A percentile compares a stretch with the other conserved stretches of the same genome.
Conservation (phyloP, 352 stramenopile species). For the Pythium rhizo-oryzae region DNA sequence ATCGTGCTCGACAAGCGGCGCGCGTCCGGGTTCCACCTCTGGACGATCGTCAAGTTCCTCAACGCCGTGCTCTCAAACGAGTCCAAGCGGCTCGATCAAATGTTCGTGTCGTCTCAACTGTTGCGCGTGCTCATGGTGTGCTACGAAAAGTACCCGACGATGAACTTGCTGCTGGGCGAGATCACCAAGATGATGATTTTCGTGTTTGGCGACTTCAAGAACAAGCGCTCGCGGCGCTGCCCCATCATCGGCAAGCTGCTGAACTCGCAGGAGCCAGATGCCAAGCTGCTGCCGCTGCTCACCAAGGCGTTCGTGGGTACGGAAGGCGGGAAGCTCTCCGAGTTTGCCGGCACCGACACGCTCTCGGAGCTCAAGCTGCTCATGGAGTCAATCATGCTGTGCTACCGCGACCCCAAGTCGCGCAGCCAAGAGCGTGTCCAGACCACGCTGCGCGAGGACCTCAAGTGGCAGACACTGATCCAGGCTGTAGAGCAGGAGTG, state of each 20-base stretch:
- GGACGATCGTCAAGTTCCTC: slow-evolving; percentile 75
- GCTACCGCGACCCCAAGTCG: slow-evolving; percentile 74
- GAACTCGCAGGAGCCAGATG: slow-evolving; percentile 52
- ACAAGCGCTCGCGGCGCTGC: slow-evolving; percentile 80
- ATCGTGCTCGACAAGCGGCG: slow-evolving; percentile 62
- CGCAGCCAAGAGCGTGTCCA: slow-evolving; percentile 75
- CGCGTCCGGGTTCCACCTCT: slow-evolving; percentile 74
- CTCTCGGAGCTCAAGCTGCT: slow-evolving; percentile 83
- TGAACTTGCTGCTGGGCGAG: slow-evolving; percentile 74
- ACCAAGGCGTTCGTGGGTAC: slow-evolving; percentile 60
- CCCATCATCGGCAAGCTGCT: slow-evolving; percentile 78
- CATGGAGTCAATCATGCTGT: slow-evolving; percentile 78
- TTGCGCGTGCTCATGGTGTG: slow-evolving; percentile 71
- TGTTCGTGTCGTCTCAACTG: slow-evolving; percentile 79
- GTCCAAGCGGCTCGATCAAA: slow-evolving; percentile 80
- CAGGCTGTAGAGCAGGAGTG: slow-evolving; percentile 52
- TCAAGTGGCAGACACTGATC: slow-evolving; percentile 61
- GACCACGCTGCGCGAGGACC: slow-evolving; percentile 46
- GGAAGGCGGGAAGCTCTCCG: slow-evolving; percentile 37
- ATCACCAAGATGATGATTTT: slow-evolving; percentile 89
- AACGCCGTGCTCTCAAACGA: slow-evolving; percentile 77
- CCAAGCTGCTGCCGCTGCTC: slow-evolving; percentile 58
- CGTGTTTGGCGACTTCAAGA: slow-evolving; percentile 85
- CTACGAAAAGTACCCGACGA: slow-evolving; percentile 84
- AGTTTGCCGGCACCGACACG: slow-evolving; percentile 61